These are phyloP conservation scores for Wickerhamiella spandovensis DNA, from an alignment of 805 yeast genomes.

Conservation along the genomic window DNA sequence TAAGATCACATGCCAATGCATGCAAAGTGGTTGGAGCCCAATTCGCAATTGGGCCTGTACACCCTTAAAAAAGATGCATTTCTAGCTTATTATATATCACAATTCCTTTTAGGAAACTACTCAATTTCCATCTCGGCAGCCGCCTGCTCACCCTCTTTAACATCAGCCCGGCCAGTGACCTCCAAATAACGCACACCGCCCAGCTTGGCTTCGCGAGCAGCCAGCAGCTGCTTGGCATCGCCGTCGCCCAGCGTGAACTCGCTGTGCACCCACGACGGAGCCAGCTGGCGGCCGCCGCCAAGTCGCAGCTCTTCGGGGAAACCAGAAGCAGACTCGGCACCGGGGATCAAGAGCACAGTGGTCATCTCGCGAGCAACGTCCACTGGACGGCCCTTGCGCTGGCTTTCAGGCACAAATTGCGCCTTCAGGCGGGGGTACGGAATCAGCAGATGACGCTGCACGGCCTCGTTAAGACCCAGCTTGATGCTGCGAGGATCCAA, in stretches of 20 bases:
- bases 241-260: conserved; percentile 45
- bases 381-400: conserved; percentile 37
- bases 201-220: conserved; percentile 18
- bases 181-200: conserved; percentile 24
- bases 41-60: too few species aligned
- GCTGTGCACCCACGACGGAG: conserved; percentile 82
- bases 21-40: too few species aligned
- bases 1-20: too few species aligned
- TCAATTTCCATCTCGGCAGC: background rate
- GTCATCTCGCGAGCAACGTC: conserved; percentile 64
- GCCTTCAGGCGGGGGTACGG: conserved; percentile 61
- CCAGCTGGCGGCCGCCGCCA: conserved; percentile 61
- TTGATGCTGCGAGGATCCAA: conserved; percentile 46
- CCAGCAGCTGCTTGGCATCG: conserved; percentile 22
- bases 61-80: too few species aligned
- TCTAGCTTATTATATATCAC: background rate
- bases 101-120: background rate
- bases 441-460: conserved; percentile 66
- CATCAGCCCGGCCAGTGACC: conserved; percentile 9
- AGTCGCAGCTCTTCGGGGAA: conserved; percentile 53
- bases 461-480: conserved; percentile 67
- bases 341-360: conserved; percentile 51
- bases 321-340: conserved; percentile 25
- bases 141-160: background rate
- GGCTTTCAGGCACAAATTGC: conserved; percentile 56